phyloP scores from a whole-genome alignment of 2,329 filamentous ascomycete species.

The Aspergillaceae sp. region DNA sequence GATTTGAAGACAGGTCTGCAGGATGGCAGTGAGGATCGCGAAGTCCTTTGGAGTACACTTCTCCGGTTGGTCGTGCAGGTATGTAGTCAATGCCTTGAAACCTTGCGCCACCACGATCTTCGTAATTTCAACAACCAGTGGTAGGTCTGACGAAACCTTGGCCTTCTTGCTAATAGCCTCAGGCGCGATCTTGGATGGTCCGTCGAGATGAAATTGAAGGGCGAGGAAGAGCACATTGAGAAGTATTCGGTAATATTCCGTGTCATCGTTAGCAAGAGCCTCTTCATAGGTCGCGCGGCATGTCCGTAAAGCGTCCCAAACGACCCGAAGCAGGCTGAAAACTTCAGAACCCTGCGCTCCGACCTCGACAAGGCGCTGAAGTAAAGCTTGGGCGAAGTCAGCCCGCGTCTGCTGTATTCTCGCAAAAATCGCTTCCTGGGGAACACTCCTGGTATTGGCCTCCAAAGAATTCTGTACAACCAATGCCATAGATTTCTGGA shows the following conservation, averaged over 20 bases:
- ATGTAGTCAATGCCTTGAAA: slow-evolving; percentile 69
- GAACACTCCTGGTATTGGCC: slow-evolving; percentile 63
- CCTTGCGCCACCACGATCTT: slow-evolving; percentile 70
- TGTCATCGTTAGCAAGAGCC: slow-evolving; percentile 49
- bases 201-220: slow-evolving; percentile 47
- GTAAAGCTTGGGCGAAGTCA: slow-evolving; percentile 70
- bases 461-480: slow-evolving; percentile 69
- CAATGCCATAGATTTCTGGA: slow-evolving; percentile 62
- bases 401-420: slow-evolving; percentile 67
- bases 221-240: slow-evolving; percentile 78
- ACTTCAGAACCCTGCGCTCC: slow-evolving; percentile 44
- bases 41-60: slow-evolving; percentile 69
- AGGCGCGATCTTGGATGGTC: slow-evolving; percentile 24
- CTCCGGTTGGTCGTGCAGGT: slow-evolving; percentile 66
- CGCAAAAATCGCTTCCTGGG: slow-evolving; percentile 73
- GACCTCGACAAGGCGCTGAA: slow-evolving; percentile 64
- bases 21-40: slow-evolving; percentile 73
- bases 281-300: slow-evolving; percentile 52
- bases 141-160: slow-evolving; percentile 36
- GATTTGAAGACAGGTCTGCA: slow-evolving; percentile 74
- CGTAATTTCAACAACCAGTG: slow-evolving; percentile 68
- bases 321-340: slow-evolving; percentile 46
- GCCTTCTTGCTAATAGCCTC: slow-evolving; percentile 29
- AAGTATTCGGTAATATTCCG: slow-evolving; percentile 70
- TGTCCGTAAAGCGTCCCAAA: slow-evolving; percentile 53